Percentiles rank a stretch among this genome's conserved stretches.
Evolutionary conservation across 192 early-diverging fungal genomes (phyloP).

Genomic region (Umbelopsis ramanniana): DNA sequence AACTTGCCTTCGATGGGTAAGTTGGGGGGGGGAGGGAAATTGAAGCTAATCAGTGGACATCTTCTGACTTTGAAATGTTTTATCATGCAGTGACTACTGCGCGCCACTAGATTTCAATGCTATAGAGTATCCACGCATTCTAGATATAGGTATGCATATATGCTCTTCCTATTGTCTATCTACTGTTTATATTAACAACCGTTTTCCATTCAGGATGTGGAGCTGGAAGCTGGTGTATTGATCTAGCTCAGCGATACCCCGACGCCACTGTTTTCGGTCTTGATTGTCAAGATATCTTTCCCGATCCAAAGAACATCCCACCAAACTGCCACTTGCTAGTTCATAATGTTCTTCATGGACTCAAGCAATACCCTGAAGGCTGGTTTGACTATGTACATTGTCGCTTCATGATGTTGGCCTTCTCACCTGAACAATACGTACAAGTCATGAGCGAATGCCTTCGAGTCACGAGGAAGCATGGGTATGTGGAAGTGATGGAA

Average conservation of each 20-base stretch:
- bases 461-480: constrained; percentile 36
- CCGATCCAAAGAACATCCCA: constrained; percentile 30
- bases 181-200: neutral
- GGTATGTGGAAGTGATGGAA: constrained; percentile 41
- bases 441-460: constrained; percentile 33
- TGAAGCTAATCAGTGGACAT: neutral
- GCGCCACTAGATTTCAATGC: constrained; percentile 27
- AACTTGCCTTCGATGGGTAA: constrained; percentile 44
- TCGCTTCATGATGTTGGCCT: constrained; percentile 36
- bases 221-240: constrained; percentile 41
- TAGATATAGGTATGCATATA: constrained; percentile 27
- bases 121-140: constrained; percentile 17
- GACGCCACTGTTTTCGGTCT: constrained; percentile 36
- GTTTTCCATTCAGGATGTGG: constrained; percentile 28
- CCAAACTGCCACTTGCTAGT: constrained; percentile 33
- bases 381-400: constrained; percentile 43
- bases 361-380: constrained; percentile 25
- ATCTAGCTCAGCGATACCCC: constrained; percentile 33
- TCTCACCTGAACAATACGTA: constrained; percentile 36
- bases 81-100: constrained; percentile 32
- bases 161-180: neutral
- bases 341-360: constrained; percentile 32
- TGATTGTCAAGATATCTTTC: constrained; percentile 33
- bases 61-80: constrained; percentile 13
- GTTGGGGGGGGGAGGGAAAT: neutral